Percentiles rank a stretch among this genome's conserved stretches.
These are phyloP conservation scores for Stereum hirsutum DNA, from an alignment of 1,284 basidiomycete species.

Conservation along the genomic window DNA sequence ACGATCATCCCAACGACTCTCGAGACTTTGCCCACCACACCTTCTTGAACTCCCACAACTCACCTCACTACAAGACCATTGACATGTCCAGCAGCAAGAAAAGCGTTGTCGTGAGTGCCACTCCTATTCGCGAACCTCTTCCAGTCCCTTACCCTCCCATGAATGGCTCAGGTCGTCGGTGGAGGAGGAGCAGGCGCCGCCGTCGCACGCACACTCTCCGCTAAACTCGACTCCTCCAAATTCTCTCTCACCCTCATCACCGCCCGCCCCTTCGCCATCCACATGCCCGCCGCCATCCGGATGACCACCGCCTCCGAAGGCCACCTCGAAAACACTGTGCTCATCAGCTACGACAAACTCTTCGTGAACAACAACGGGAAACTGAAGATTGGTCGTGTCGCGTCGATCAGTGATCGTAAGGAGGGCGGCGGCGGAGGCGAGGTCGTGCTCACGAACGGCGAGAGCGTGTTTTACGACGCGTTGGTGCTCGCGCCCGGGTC, in stretches of 20 bases:
- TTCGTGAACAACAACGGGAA: slow-evolving; percentile 37
- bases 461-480: slow-evolving; percentile 37
- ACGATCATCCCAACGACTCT: too few species aligned
- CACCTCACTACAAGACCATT: too few species aligned
- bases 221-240: slow-evolving; percentile 21
- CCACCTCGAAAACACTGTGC: slow-evolving; percentile 22
- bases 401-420: slow-evolving; percentile 30
- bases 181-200: slow-evolving; percentile 24
- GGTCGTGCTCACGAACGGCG: slow-evolving; percentile 37
- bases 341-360: slow-evolving; percentile 35
- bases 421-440: slow-evolving; percentile 29
- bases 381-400: slow-evolving; percentile 33
- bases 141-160: too few species aligned
- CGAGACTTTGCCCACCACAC: too few species aligned
- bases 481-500: slow-evolving; percentile 53
- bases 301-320: slow-evolving; percentile 22
- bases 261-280: slow-evolving; percentile 22
- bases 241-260: slow-evolving; percentile 27
- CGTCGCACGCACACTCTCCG: slow-evolving; percentile 21
- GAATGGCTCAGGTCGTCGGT: too few species aligned
- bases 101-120: neutral
- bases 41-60: too few species aligned
- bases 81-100: neutral
- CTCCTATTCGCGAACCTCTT: too few species aligned
- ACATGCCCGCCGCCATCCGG: slow-evolving; percentile 24